A percentile compares a stretch with the other conserved stretches of the same genome.
phyloP scores from a whole-genome alignment of 2,329 filamentous ascomycete species.

The Aspergillus glaucus region DNA sequence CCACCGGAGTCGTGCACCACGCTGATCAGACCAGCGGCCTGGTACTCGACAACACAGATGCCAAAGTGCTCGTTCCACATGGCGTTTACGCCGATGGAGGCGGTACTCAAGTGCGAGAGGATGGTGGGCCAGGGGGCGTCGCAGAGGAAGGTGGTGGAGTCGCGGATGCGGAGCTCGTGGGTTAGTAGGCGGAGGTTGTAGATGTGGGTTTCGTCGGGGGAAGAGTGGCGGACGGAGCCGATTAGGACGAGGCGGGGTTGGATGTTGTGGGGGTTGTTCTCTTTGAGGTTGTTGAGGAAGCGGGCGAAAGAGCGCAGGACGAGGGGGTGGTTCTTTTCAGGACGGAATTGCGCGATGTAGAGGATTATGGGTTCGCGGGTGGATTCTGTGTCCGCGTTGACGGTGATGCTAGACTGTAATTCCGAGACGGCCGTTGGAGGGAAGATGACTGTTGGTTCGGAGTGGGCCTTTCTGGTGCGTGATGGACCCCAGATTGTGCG shows the following conservation, averaged over 20 bases:
- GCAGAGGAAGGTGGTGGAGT: constrained; percentile 77
- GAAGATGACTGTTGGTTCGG: constrained; percentile 63
- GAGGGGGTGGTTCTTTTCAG: constrained; percentile 91
- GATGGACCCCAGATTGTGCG: constrained; percentile 66
- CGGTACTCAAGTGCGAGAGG: constrained; percentile 66
- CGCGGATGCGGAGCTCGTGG: constrained; percentile 78
- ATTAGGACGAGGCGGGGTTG: constrained; percentile 70
- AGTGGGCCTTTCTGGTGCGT: constrained; percentile 37
- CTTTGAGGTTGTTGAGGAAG: constrained; percentile 54
- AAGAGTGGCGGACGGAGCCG: constrained; percentile 76
- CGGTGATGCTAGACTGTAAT: constrained; percentile 65
- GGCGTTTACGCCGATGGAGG: constrained; percentile 84
- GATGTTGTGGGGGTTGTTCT: constrained; percentile 45
- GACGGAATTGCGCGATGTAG: constrained; percentile 95
- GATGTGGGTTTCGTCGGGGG: constrained; percentile 53
- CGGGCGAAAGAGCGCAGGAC: constrained; percentile 78
- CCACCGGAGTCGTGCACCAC: constrained; percentile 93
- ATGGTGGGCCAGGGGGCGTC: constrained; percentile 88
- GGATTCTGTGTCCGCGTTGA: constrained; percentile 63
- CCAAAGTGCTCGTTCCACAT: constrained; percentile 99
- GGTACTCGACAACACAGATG: constrained; percentile 96
- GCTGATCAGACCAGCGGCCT: constrained; percentile 85
- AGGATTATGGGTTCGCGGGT: constrained; percentile 66
- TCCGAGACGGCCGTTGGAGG: constrained; percentile 88
- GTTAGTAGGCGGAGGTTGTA: constrained; percentile 82